Evolutionary conservation across 176 grass and related monocot genomes (phyloP), one percentile per base, ranked within the genome.

Genomic region (Raddia distichophylla): DNA sequence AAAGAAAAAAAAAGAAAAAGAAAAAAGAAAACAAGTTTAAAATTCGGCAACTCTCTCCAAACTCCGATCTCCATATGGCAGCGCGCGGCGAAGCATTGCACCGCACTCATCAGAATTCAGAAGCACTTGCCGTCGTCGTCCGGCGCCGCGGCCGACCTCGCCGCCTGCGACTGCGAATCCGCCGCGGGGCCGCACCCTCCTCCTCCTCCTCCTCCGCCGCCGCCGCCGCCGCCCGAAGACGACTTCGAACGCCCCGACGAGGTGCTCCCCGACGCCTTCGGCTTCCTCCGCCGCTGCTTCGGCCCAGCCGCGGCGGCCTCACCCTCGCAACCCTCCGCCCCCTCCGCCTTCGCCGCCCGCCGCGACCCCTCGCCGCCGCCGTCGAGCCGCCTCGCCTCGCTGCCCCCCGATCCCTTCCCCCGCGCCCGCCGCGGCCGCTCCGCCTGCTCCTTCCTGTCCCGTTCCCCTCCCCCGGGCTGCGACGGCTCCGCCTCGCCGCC

Each of bases 271-370:
- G 82, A 56, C 20, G 73, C 75, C 76, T 51, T 85, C 3, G 78
- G 45, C 73, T 86, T 90, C 88, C 88, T 90, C 79, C 88, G 83
- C 67, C 83, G 60, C 74, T 82, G 83, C 74, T 86, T 90, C 73
- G 73, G 15, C 58, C 58, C 78, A 27, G 81, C 61, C 8, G 71
- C 69, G 1, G 68, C 69, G 18, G 64, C 60, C 13, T 82, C 88
- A 67, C 78, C 79, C n/a, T 90, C 88, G 19, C 73, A 33, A 6
- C 74, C 74, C 67, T 90, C 88, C 42, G 71, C 57, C 40, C 8
- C 48, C 18, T 64, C 83, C 60, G 78, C 32, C 64, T 81, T 77
- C 60, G 19, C 51, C 52, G 6, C 0, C 73, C 67, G 50, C 67
- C 78, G 83, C 47, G 70, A 70, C 47, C 71, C 82, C 13, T 89